Evolutionary conservation across 2,329 filamentous ascomycete species (phyloP).

Genomic region (Penicillium sp.): DNA sequence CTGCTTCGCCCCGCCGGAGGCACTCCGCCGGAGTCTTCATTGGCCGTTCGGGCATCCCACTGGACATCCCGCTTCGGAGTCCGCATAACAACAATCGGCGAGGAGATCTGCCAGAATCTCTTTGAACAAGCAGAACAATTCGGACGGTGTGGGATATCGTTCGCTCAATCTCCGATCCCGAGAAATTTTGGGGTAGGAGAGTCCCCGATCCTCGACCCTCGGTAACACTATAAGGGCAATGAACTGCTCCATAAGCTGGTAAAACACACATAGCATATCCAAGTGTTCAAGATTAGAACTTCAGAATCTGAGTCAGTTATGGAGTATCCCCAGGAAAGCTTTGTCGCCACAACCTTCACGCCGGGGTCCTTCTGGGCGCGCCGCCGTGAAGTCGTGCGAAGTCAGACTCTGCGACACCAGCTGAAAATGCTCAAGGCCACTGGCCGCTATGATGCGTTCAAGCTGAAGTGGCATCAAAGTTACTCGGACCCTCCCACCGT

Average conservation of each 20-base stretch:
- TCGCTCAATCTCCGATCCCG: constrained; percentile 11
- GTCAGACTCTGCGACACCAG: constrained; percentile 54
- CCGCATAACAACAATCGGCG: neutral
- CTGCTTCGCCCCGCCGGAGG: constrained; percentile 15
- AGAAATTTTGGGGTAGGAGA: neutral
- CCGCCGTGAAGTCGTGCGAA: constrained; percentile 47
- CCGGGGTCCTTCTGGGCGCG: constrained; percentile 37
- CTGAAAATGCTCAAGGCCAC: constrained; percentile 57
- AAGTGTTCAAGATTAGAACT: neutral
- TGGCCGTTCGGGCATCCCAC: constrained; percentile 9
- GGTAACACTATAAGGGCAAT: neutral
- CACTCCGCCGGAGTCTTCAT: constrained; percentile 14
- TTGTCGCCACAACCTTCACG: constrained; percentile 37
- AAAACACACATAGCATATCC: neutral
- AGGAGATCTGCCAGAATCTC: neutral
- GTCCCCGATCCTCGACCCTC: neutral
- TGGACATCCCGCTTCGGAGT: constrained; percentile 2
- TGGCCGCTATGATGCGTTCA: constrained; percentile 61
- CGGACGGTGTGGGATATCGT: neutral
- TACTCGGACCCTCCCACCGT: constrained; percentile 54
- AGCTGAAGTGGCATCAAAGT: constrained; percentile 57
- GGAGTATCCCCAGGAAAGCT: constrained; percentile 49
- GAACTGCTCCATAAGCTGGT: neutral
- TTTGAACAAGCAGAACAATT: neutral
- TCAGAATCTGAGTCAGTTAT: constrained; percentile 19